Conservation (phyloP, 192 early-diverging fungal species). For the Diversispora epigaea region DNA sequence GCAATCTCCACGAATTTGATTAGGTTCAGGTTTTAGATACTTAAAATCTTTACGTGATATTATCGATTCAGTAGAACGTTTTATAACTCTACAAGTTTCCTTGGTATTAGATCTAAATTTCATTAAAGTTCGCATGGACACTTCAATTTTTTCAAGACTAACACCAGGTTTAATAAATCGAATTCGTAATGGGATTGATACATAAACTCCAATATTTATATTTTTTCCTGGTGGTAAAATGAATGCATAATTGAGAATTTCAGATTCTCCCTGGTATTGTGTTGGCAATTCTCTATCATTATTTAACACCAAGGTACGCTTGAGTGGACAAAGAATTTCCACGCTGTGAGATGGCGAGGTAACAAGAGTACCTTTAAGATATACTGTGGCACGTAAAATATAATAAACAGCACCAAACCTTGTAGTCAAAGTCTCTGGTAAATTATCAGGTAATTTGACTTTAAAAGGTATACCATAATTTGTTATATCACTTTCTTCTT, state of each 20-base stretch:
- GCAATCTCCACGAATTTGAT: slow-evolving; percentile 24
- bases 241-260: slow-evolving; percentile 7
- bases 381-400: slow-evolving; percentile 4
- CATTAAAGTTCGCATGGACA: slow-evolving; percentile 7
- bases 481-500: not conserved
- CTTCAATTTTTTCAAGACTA: slow-evolving; percentile 21
- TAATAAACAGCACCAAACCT: slow-evolving; percentile 13
- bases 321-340: slow-evolving; percentile 20
- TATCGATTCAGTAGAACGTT: not conserved
- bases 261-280: slow-evolving; percentile 16
- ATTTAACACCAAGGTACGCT: slow-evolving; percentile 19
- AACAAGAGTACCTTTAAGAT: not conserved
- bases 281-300: slow-evolving; percentile 15
- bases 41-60: slow-evolving; percentile 20
- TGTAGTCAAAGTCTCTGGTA: slow-evolving; percentile 12
- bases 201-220: slow-evolving; percentile 25
- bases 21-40: not conserved
- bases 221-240: slow-evolving; percentile 28
- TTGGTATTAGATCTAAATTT: slow-evolving; percentile 22
- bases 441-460: slow-evolving; percentile 30
- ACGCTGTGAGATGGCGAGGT: not conserved
- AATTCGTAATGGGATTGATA: slow-evolving; percentile 26
- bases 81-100: slow-evolving; percentile 1
- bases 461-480: slow-evolving; percentile 17
- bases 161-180: slow-evolving; percentile 15